phyloP scores from a whole-genome alignment of 2,329 filamentous ascomycete genomes.

The Aspergillus fijiensis region DNA sequence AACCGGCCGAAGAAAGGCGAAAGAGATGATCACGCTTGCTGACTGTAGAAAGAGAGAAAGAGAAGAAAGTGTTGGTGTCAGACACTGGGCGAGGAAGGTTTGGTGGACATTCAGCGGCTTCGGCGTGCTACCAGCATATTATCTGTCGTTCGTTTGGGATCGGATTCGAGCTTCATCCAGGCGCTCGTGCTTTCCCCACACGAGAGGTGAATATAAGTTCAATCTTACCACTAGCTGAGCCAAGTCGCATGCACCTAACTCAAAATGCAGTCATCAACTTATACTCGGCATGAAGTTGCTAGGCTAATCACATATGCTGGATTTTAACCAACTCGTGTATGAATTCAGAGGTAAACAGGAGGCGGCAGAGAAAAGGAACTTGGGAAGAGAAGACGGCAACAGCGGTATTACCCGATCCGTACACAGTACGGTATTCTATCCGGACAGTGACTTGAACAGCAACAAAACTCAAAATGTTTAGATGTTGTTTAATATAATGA shows the following conservation, averaged over 20 bases:
- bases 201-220: background rate
- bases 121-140: background rate
- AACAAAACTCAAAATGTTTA: background rate
- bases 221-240: background rate
- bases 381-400: background rate
- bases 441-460: background rate
- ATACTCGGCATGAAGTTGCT: background rate
- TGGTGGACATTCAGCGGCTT: background rate
- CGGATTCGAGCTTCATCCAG: background rate
- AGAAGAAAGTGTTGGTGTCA: background rate
- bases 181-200: slow-evolving; percentile 9
- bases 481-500: background rate
- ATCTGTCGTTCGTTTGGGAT: background rate
- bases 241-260: background rate
- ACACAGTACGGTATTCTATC: background rate
- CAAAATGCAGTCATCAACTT: background rate
- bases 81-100: background rate
- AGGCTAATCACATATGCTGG: background rate
- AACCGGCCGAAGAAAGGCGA: background rate
- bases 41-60: background rate
- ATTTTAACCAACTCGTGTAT: background rate
- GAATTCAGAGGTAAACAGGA: background rate
- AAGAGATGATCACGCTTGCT: background rate
- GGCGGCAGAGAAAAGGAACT: background rate
- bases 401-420: background rate